Conservation (phyloP, 768 basidiomycete species). For the Rhodotorula sphaerocarpa region DNA sequence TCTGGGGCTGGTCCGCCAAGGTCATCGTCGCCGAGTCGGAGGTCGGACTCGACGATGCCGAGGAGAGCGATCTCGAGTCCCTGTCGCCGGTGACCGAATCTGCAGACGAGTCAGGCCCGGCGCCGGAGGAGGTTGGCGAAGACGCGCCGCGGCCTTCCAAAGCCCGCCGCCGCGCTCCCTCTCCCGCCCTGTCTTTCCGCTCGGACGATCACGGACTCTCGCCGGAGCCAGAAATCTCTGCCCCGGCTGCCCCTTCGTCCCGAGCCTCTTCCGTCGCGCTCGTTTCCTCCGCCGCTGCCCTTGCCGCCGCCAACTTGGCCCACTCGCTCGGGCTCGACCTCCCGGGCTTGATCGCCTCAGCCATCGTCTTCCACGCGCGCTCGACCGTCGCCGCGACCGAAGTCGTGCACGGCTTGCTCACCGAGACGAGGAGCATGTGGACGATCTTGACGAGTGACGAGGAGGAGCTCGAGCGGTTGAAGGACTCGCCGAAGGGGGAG, state of each 20-base stretch:
- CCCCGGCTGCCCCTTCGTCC: not conserved
- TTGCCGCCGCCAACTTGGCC: constrained; percentile 7
- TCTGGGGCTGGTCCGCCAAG: constrained; percentile 28
- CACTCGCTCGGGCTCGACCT: constrained; percentile 26
- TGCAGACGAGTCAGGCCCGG: too few relatives aligned
- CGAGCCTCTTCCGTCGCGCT: not conserved
- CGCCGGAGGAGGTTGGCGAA: constrained; percentile 1
- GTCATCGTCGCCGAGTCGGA: constrained; percentile 16
- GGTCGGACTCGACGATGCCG: not conserved
- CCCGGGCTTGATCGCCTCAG: constrained; percentile 26
- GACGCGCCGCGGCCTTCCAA: not conserved
- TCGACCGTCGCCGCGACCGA: constrained; percentile 31
- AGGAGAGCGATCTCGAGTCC: not conserved
- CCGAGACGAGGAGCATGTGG: constrained; percentile 26
- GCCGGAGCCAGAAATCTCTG: not conserved
- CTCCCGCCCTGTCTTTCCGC: not conserved
- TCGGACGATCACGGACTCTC: not conserved
- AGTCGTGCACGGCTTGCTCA: constrained; percentile 16
- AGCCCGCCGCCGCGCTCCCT: not conserved
- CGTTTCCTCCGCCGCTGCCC: not conserved
- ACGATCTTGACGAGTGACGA: constrained; percentile 9
- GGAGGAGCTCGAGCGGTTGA: constrained; percentile 2
- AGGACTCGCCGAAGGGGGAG: constrained; percentile 12
- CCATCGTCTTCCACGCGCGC: constrained; percentile 34
- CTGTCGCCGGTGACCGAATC: too few relatives aligned